Base-by-base conservation (phyloP, 345 rosid species). In the Arabis hirsuta region DNA sequence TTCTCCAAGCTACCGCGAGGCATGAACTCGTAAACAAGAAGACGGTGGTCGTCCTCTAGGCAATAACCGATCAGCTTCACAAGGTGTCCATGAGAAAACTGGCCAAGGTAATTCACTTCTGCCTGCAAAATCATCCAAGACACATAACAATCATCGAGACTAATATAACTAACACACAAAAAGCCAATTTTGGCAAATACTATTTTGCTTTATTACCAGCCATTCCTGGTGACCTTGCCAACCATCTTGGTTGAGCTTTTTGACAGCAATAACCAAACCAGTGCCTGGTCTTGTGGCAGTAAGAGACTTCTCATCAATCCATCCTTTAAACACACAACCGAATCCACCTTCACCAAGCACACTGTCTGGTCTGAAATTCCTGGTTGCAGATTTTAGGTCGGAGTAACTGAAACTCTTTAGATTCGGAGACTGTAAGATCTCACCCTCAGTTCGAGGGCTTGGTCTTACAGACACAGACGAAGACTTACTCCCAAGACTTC, bases 1-100 rank as follows among this genome's bases (percentile, higher is more conserved):
- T 95, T 91, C 86, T 95, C 99, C 61, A 95, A 85, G 79, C 99
- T 95, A 80, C 99, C 99, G 4, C 97, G 87, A 57, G 96, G 90
- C 97, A 91, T 88, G 65, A 95, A 95, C 79, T 91, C 99, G 34
- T 95, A 95, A 22, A 88, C 99, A 76, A 95, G 91, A 73, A 95
- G 81, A 76, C 96, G 87, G 48, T 88, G 98, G 59, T 95, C 97
- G 66, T 92, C 98, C 81, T 95, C 98, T 13, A 86, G 80, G 81
- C 98, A 95, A 84, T 86, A 91, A 60, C 97, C 99, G 24, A 91
- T 74, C 69, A 95, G 90, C 77, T 88, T 90, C 73, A 95, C 99
- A 46, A 95, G 89, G 69, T 95, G 94, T 16, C 92, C 77, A 83
- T 95, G 98, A 74, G 91, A 87, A 71, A 95, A 97, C 79, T 95